Evolutionary conservation across 2,329 filamentous ascomycete species (phyloP).

Genomic region (Fusarium nisikadoi): DNA sequence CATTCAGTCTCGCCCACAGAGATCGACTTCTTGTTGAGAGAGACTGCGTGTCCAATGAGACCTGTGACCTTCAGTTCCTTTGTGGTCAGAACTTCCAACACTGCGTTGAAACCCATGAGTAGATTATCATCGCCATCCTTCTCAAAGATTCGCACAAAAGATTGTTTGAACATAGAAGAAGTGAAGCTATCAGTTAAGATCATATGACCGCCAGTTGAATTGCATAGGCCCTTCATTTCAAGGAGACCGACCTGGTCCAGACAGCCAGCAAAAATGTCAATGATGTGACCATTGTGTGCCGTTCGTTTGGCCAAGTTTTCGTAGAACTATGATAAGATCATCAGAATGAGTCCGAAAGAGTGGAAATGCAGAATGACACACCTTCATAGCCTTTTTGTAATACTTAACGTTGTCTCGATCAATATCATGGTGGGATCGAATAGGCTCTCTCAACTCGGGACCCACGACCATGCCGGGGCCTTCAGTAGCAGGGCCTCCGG

Average conservation of each 20-base stretch:
- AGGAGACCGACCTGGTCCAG: slow-evolving; percentile 96
- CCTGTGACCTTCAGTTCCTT: slow-evolving; percentile 99
- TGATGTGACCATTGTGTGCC: slow-evolving; percentile 95
- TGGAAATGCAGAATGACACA: slow-evolving; percentile 50
- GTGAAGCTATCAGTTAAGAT: slow-evolving; percentile 98
- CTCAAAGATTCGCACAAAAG: slow-evolving; percentile 95
- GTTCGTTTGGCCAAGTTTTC: slow-evolving; percentile 93
- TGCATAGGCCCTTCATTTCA: slow-evolving; percentile 97
- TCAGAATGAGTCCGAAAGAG: slow-evolving; percentile 40
- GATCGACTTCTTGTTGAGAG: slow-evolving; percentile 96
- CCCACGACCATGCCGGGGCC: slow-evolving; percentile 97
- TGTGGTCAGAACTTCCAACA: slow-evolving; percentile 93
- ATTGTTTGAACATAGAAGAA: slow-evolving; percentile 99
- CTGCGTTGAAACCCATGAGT: slow-evolving; percentile 97
- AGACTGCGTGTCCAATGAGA: slow-evolving; percentile 95
- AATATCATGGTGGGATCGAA: slow-evolving; percentile 98
- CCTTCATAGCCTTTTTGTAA: slow-evolving; percentile 98
- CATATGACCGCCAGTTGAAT: slow-evolving; percentile 97
- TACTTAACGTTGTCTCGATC: slow-evolving; percentile 99
- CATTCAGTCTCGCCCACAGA: slow-evolving; percentile 98
- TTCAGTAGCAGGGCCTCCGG: slow-evolving; percentile 93
- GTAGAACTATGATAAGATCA: slow-evolving; percentile 74
- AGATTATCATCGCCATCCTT: slow-evolving; percentile 96
- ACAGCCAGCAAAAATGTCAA: slow-evolving; percentile 97
- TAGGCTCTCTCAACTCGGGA: slow-evolving; percentile 93